A percentile compares a stretch with the other conserved stretches of the same genome.
Evolutionary conservation across 2,329 filamentous ascomycete species (phyloP).

Genomic region (Colletotrichum tamarilloi): DNA sequence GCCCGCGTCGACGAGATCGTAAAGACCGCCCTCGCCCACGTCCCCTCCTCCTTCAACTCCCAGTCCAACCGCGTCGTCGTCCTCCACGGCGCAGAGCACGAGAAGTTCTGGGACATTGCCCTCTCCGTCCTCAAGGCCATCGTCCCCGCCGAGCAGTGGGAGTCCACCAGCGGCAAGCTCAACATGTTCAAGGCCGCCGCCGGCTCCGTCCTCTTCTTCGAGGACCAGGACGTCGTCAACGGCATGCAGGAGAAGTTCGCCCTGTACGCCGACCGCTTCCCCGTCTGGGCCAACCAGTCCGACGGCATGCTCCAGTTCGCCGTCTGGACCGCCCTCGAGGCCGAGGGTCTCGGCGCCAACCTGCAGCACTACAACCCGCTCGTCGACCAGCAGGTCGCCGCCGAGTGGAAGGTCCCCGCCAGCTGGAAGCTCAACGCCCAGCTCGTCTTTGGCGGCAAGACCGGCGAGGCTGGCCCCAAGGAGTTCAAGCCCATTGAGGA

Average conservation of each 20-base stretch:
- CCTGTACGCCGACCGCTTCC: constrained; percentile 83
- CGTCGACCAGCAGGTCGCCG: constrained; percentile 77
- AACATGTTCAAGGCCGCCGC: constrained; percentile 75
- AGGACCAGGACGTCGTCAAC: constrained; percentile 77
- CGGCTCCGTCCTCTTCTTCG: constrained; percentile 90
- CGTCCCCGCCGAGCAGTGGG: constrained; percentile 73
- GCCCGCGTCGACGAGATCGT: constrained; percentile 73
- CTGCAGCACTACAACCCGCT: constrained; percentile 95
- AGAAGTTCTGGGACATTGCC: constrained; percentile 86
- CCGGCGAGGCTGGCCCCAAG: constrained; percentile 71
- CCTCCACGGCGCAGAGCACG: constrained; percentile 84
- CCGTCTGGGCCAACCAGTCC: constrained; percentile 79
- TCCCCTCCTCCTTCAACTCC: constrained; percentile 88
- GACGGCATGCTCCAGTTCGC: constrained; percentile 85
- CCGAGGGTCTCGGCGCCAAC: constrained; percentile 87
- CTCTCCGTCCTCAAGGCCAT: constrained; percentile 73
- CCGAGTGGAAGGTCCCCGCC: constrained; percentile 75
- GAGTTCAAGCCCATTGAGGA: constrained; percentile 72
- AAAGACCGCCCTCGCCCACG: constrained; percentile 71
- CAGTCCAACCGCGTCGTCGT: constrained; percentile 84
- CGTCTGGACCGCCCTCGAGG: constrained; percentile 84
- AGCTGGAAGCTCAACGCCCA: constrained; percentile 85
- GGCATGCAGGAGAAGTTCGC: constrained; percentile 76
- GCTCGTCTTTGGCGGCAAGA: constrained; percentile 82
- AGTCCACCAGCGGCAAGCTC: constrained; percentile 58